These are phyloP conservation scores for Pichia insulana DNA, from an alignment of 805 yeast genomes.

Conservation along the genomic window DNA sequence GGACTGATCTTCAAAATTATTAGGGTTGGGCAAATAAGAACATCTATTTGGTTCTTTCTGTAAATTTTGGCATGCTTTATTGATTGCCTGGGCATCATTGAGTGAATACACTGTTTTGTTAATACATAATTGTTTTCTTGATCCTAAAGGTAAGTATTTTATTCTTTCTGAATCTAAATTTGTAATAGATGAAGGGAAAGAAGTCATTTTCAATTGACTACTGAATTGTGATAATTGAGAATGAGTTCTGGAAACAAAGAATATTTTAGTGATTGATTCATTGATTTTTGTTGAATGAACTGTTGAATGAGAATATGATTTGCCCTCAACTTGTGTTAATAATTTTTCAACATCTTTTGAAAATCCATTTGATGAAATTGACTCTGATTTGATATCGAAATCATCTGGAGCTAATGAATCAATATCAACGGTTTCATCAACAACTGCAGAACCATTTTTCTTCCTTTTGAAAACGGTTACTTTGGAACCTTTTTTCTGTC, in stretches of 20 bases:
- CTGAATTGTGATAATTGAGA: constrained; percentile 81
- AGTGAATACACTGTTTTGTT: constrained; percentile 49
- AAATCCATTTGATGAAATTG: constrained; percentile 19
- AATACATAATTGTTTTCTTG: constrained; percentile 79
- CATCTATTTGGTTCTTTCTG: constrained; percentile 39
- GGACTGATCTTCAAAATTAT: constrained; percentile 25
- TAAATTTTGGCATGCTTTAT: constrained; percentile 73
- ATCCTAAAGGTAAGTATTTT: constrained; percentile 68
- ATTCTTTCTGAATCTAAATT: constrained; percentile 36
- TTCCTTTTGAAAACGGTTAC: constrained; percentile 20
- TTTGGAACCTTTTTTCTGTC: constrained; percentile 20
- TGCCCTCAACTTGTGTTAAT: constrained; percentile 33
- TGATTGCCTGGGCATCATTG: constrained; percentile 45
- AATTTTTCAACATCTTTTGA: constrained; percentile 41
- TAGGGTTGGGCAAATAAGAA: constrained; percentile 31
- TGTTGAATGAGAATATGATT: constrained; percentile 7
- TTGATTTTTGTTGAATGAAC: constrained; percentile 12
- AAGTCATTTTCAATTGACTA: constrained; percentile 54
- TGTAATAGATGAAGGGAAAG: constrained; percentile 53
- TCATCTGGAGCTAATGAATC: constrained; percentile 22
- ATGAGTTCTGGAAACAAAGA: constrained; percentile 81
- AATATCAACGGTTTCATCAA: constrained; percentile 1
- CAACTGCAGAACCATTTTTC: not conserved
- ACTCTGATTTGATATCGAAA: constrained; percentile 25
- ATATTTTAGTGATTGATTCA: constrained; percentile 40